Evolutionary conservation across 768 basidiomycete genomes (phyloP).

Genomic region (Tephrocybe sp.): DNA sequence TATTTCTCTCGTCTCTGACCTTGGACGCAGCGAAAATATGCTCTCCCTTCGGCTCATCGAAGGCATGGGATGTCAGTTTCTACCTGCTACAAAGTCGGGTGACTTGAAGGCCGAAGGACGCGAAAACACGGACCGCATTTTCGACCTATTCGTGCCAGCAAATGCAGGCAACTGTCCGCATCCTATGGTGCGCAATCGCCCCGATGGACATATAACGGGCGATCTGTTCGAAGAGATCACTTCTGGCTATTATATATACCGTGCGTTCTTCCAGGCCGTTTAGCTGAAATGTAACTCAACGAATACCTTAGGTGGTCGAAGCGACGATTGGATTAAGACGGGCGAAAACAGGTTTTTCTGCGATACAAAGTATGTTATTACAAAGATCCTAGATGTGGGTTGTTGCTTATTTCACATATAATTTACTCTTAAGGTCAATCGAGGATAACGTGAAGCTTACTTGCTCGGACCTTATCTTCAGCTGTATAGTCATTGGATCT

Average conservation of each 20-base stretch:
- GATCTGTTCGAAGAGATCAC: conserved; percentile 12
- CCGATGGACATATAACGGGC: conserved; percentile 9
- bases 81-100: neutral
- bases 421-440: no score
- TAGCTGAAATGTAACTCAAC: neutral
- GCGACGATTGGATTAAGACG: conserved; percentile 11
- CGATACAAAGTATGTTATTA: conserved; percentile 9
- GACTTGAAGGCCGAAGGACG: no score
- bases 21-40: neutral
- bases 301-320: conserved; percentile 1
- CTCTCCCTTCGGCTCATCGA: conserved; percentile 3
- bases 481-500: no score
- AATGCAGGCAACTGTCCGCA: conserved; percentile 7
- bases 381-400: no score
- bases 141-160: conserved; percentile 7
- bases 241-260: conserved; percentile 6
- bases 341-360: conserved; percentile 2
- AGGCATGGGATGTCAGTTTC: neutral
- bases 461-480: no score
- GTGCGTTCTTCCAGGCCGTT: neutral
- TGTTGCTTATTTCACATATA: no score
- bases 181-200: conserved; percentile 7
- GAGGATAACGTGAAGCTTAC: no score
- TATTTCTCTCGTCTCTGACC: conserved; percentile 8
- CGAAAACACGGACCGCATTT: neutral